Evolutionary conservation across 2,329 filamentous ascomycete genomes (phyloP), one percentile per base, ranked within the genome.

Genomic region (Plectosphaerella plurivora): DNA sequence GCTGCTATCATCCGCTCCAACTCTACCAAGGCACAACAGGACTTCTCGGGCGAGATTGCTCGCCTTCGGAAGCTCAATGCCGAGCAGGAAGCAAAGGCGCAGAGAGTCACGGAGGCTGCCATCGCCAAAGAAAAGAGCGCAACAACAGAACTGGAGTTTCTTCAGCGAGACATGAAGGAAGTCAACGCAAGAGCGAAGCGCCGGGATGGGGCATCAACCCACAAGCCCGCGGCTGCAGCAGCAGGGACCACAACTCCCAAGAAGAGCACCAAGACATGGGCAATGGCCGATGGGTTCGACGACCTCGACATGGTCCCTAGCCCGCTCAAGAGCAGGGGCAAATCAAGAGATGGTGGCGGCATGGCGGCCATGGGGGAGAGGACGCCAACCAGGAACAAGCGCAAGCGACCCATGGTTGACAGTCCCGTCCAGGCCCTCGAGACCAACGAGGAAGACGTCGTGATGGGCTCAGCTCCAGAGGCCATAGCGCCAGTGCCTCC

Each of bases 221-320:
- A 51, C 24, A 53, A 48, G 15, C 61, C 59, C 4, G 60, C 61
- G 4, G 71, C 65, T 50, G 69, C 71, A 0, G 60, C 61, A 4
- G 71, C 65, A 50, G 69, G 71, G 0, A 63, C 70, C 0, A 53
- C 51, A 24, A 89, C 87, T 0, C 85, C 86, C 3, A 88, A 78
- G 61, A 86, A 82, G 64, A 63, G 70, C 1, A 68, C 75, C 25
- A 83, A 79, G 64, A 68, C 73, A 1, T 81, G 81, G 68, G 75
- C 78, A 1, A 72, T 88, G 48, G 79, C 87, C 2, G 89, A 94
- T 67, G 89, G 89, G 0, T 94, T 94, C 60, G 88, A 92, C 54
- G 83, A 89, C 54, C 73, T 82, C 57, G 81, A 84, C 55, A 73
- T 82, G 51, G 72, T 74, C 8, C 64, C 67, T 5, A 84, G 81